Base-by-base conservation (phyloP, 208 protist species). In the Trypanosoma grayi region DNA sequence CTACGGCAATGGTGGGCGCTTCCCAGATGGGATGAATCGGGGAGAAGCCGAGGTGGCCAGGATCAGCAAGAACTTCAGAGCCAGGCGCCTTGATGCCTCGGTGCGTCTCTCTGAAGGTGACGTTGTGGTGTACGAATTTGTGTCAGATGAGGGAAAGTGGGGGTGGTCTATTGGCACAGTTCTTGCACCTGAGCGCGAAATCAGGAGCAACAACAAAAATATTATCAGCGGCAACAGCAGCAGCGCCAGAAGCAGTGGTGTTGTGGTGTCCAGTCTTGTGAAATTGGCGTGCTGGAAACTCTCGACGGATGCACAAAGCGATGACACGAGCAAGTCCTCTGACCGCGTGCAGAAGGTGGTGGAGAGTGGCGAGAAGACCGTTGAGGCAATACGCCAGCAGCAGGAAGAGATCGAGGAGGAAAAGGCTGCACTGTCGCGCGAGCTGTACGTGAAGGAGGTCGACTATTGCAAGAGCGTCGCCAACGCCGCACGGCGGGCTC, bases 161-260 rank as follows among this genome's bases (percentile, higher is more conserved):
- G 62, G 50, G 33, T 79, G 73, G 73, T 58, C 73, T 31, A 64
- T 79, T 48, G 73, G 73, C 13, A 79, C 73, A 0, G 46, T 79
- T 45, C 25, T 54, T 36, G 27, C 48, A 20, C 11, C 24, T 31
- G 41, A 20, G 25, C 13, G 37, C 13, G 34, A 24, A 8, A 24
- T 10, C 5, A 30, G 33, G 14, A 24, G 28, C 52, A 27, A 2
- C 41, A 43, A 30, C 2, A 53, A 14, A 33, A 34, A 41, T 9
- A 18, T 14, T 24, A 16, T 55, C 16, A 6, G 16, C 2, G 46
- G 13, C 28, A 16, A 6, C 58, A 28, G 39, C 11, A n/a, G n/a
- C n/a, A n/a, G n/a, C n/a, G n/a, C n/a, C n/a, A n/a, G n/a, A n/a
- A n/a, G n/a, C n/a, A n/a, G n/a, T n/a, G n/a, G n/a, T n/a, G n/a